A percentile compares a stretch with the other conserved stretches of the same genome.
These are phyloP conservation scores for Fraxinus platypoda DNA, from an alignment of 305 asterid genomes.

Conservation along the genomic window DNA sequence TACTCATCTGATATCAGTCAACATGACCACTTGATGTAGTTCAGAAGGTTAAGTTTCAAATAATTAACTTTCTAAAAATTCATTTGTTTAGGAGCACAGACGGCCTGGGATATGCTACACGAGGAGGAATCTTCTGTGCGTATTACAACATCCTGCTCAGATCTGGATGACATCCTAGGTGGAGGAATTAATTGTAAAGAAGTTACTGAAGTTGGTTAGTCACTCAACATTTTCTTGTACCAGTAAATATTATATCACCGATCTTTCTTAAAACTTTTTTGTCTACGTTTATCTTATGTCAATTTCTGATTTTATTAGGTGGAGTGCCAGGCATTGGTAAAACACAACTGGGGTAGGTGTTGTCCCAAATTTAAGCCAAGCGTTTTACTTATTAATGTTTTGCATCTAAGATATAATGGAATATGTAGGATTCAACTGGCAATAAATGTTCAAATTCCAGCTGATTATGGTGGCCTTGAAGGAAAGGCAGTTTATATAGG, in stretches of 20 bases:
- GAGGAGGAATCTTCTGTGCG: slow-evolving; percentile 66
- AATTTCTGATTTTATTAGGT: slow-evolving; percentile 52
- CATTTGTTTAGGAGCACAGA: slow-evolving; percentile 64
- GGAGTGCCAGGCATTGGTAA: slow-evolving; percentile 98
- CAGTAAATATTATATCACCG: not conserved
- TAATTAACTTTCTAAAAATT: not conserved
- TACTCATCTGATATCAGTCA: slow-evolving; percentile 1
- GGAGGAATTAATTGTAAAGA: slow-evolving; percentile 90
- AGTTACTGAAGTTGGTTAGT: slow-evolving; percentile 94
- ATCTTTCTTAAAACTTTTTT: not conserved
- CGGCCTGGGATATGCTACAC: slow-evolving; percentile 92
- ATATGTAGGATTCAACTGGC: slow-evolving; percentile 85
- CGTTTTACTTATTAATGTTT: slow-evolving; percentile 9
- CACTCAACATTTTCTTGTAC: not conserved
- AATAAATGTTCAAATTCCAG: slow-evolving; percentile 83
- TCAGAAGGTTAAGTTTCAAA: slow-evolving; percentile 2
- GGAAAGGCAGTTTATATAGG: slow-evolving; percentile 97
- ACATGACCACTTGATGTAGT: not conserved
- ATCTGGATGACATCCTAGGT: slow-evolving; percentile 77
- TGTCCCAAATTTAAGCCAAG: not conserved
- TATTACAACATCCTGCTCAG: slow-evolving; percentile 82
- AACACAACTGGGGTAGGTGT: slow-evolving; percentile 87
- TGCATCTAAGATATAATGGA: slow-evolving; percentile 9
- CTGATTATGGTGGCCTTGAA: slow-evolving; percentile 81
- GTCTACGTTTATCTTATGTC: slow-evolving; percentile 12